Evolutionary conservation across 768 basidiomycete genomes (phyloP).

Genomic region (Lactarius trivialis): DNA sequence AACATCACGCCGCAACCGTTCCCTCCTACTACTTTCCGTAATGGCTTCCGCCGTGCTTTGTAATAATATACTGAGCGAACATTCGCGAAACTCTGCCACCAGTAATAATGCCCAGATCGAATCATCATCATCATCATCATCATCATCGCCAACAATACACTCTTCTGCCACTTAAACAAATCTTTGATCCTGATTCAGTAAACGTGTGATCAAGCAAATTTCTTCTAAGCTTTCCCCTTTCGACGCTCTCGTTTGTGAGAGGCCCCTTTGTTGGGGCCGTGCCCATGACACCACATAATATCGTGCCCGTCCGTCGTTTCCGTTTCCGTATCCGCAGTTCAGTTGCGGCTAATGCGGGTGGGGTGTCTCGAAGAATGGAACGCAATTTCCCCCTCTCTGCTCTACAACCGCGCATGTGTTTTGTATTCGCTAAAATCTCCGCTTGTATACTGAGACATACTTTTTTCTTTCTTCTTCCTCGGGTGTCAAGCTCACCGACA

Average conservation of each 20-base stretch:
- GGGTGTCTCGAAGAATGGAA: background rate
- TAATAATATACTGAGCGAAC: background rate
- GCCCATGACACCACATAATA: background rate
- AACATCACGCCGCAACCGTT: constrained; percentile 8
- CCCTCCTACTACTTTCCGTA: constrained; percentile 11
- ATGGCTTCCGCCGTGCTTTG: constrained; percentile 8
- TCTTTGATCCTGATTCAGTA: background rate
- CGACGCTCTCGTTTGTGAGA: constrained; percentile 4
- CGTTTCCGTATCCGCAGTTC: constrained; percentile 10
- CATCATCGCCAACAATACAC: background rate
- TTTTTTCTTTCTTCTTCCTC: background rate
- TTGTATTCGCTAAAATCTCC: constrained; percentile 1
- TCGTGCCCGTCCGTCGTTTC: background rate
- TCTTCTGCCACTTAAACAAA: constrained; percentile 5
- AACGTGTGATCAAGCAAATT: constrained; percentile 11
- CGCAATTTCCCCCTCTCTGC: background rate
- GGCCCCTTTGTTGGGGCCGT: constrained; percentile 1
- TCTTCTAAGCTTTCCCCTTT: constrained; percentile 17
- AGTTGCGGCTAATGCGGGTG: constrained; percentile 3
- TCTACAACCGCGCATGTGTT: background rate
- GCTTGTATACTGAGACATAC: background rate
- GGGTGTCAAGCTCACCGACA: background rate
- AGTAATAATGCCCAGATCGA: constrained; percentile 3
- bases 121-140: constrained; percentile 5
- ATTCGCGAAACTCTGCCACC: constrained; percentile 6